These are phyloP conservation scores for Rhododendron williamsianum DNA, from an alignment of 148 eudicot species.

Conservation along the genomic window DNA sequence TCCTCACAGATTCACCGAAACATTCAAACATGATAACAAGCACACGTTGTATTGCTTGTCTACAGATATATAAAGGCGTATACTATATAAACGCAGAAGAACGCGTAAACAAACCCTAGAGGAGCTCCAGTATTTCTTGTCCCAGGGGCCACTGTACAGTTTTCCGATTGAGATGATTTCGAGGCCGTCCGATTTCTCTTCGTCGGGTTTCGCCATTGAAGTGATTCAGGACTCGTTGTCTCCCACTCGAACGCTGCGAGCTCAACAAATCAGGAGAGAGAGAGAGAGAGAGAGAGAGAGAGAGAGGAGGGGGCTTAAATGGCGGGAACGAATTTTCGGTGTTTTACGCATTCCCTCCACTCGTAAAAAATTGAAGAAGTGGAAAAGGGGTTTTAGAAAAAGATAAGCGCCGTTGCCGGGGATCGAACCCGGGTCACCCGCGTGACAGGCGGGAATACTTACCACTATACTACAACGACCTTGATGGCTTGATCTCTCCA, in stretches of 20 bases:
- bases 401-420: constrained; percentile 88
- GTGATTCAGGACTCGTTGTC: neutral
- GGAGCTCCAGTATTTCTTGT: constrained; percentile 97
- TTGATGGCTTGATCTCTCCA: neutral
- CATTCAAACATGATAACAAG: neutral
- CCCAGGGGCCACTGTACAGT: constrained; percentile 68
- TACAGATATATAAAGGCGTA: too few relatives aligned
- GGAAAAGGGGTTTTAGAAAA: neutral
- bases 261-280: too few relatives aligned
- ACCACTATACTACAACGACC: constrained; percentile 99
- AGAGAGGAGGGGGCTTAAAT: neutral
- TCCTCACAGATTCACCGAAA: neutral
- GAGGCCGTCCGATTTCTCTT: constrained; percentile 55
- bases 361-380: neutral
- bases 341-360: neutral
- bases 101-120: constrained; percentile 67
- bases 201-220: constrained; percentile 44
- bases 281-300: neutral
- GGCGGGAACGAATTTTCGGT: constrained; percentile 15
- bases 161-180: constrained; percentile 75
- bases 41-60: neutral
- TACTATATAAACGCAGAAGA: neutral
- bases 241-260: neutral
- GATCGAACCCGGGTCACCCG: constrained; percentile 99
- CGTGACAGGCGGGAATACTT: constrained; percentile 99